Evolutionary conservation across 192 early-diverging fungal genomes (phyloP).

Genomic region (Lunasporangiospora selenospora): DNA sequence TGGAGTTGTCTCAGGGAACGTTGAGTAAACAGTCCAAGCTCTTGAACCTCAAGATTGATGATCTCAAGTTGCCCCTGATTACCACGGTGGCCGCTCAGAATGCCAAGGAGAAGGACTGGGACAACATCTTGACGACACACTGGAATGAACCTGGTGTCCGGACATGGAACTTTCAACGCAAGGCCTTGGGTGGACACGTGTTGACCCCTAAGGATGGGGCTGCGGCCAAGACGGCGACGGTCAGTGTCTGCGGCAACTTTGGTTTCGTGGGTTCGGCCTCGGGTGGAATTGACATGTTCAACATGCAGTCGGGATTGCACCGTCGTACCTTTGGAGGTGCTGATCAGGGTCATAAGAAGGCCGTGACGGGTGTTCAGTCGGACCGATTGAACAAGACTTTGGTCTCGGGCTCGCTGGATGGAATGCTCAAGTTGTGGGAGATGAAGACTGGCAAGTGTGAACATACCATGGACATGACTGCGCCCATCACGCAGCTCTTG

Average conservation of each 20-base stretch:
- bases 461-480: conserved; percentile 68
- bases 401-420: conserved; percentile 84
- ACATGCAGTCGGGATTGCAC: conserved; percentile 91
- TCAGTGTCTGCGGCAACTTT: conserved; percentile 95
- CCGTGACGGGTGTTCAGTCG: conserved; percentile 79
- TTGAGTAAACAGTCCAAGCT: conserved; percentile 73
- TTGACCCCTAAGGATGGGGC: conserved; percentile 69
- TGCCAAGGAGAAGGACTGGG: conserved; percentile 83
- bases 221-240: conserved; percentile 65
- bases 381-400: conserved; percentile 77
- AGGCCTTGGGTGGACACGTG: conserved; percentile 74
- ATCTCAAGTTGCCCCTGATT: conserved; percentile 77
- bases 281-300: conserved; percentile 89
- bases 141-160: conserved; percentile 73
- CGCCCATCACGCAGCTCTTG: conserved; percentile 66
- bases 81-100: conserved; percentile 73
- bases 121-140: conserved; percentile 91
- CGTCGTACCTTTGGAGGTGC: conserved; percentile 70
- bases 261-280: conserved; percentile 81
- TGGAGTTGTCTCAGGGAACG: conserved; percentile 87
- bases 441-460: conserved; percentile 71
- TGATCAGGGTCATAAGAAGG: conserved; percentile 76
- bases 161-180: conserved; percentile 85
- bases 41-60: conserved; percentile 62
- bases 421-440: conserved; percentile 87